A percentile compares a stretch with the other conserved stretches of the same genome.
Evolutionary conservation across 257 asterid species (phyloP).

Genomic region (Rubia yunnanensis): DNA sequence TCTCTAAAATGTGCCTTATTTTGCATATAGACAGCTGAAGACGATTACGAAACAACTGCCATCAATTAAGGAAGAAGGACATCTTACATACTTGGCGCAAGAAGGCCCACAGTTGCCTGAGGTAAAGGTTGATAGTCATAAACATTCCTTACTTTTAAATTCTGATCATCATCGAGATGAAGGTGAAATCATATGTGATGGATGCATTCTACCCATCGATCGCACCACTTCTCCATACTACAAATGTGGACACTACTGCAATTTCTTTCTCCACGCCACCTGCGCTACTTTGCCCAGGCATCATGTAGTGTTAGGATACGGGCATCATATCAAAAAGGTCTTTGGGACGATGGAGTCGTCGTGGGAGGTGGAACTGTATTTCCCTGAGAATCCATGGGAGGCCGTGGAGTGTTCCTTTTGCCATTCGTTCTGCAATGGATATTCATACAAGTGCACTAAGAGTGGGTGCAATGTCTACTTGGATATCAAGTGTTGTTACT

Average conservation of each 20-base stretch:
- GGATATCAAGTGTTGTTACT: neutral
- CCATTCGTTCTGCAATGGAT: neutral
- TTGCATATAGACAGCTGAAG: too few species aligned
- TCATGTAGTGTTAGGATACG: too few species aligned
- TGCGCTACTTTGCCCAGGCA: neutral
- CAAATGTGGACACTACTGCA: neutral
- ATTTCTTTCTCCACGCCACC: neutral
- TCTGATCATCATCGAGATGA: too few species aligned
- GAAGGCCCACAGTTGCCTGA: neutral
- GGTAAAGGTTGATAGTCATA: neutral
- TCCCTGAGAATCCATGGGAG: neutral
- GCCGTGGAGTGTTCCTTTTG: neutral
- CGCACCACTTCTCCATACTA: neutral
- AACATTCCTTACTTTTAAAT: neutral
- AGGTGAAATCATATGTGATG: neutral
- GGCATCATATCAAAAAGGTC: too few species aligned
- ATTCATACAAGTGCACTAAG: neutral
- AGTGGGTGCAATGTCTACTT: neutral
- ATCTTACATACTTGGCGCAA: too few species aligned
- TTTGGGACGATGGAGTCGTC: too few species aligned
- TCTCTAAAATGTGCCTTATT: too few species aligned
- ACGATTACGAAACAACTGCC: too few species aligned
- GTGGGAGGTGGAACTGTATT: neutral
- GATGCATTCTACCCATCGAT: neutral
- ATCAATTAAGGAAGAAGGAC: too few species aligned